Base-by-base conservation (phyloP, 2,329 filamentous ascomycete genomes). In the Neopestalotiopsis sp. region DNA sequence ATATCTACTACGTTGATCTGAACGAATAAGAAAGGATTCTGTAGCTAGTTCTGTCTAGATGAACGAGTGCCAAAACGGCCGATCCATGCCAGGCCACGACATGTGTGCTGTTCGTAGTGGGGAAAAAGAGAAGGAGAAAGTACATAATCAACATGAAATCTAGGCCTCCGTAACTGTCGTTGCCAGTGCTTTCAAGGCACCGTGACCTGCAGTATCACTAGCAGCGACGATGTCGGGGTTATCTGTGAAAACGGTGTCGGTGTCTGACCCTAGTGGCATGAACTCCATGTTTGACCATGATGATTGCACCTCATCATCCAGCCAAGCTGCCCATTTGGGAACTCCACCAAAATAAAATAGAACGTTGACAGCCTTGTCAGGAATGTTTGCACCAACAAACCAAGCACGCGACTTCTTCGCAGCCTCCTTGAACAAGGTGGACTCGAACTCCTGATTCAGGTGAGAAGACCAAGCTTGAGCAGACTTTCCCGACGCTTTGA, bases 291-390 rank as follows among this genome's bases (percentile, higher is more conserved):
- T 62, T 62, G 24, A 10, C 59, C 59, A 62, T 30, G 30, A 12
- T 20, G 59, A 62, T 10, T 62, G 24, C n/a, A 32, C 30, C 34
- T 62, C 59, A 28, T 12, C 30, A 20, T 62, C 24, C 6, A 62
- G 59, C 59, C 59, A 62, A 1, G 24, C 17, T 12, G 2, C 30
- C 59, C 59, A 62, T n/a, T 62, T 62, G 13, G 59, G 59, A 12
- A 62, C 28, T 34, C 59, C 59, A 40, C 59, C 59, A 62, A 62
- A 62, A 28, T 62, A 62, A 12, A 62, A 62, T 17, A 62, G n/a
- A 14, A 40, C 30, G 10, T 40, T 38, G n/a, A n/a, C n/a, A 12
- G 59, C 14, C 59, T 40, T 62, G 30, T 30, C 59, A n/a, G 59
- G 59, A n/a, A 62, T 62, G 9, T 62, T 62, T 12, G 59, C 34